A percentile compares a stretch with the other conserved stretches of the same genome.
These are phyloP conservation scores for Diaporthe eres DNA, from an alignment of 2,329 filamentous ascomycete genomes.

Conservation along the genomic window DNA sequence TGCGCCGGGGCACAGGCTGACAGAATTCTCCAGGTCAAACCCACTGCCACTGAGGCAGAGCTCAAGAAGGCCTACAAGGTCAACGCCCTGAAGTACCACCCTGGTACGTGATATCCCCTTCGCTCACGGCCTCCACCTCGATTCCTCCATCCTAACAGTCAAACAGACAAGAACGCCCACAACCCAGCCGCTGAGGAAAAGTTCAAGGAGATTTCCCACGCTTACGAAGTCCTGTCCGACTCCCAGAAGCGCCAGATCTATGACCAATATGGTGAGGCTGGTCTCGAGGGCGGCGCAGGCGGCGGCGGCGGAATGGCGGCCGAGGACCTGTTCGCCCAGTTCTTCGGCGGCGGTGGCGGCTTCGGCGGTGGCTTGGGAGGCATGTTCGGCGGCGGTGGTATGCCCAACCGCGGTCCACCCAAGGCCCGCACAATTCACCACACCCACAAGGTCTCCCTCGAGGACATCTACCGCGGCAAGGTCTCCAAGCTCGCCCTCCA, in stretches of 20 bases:
- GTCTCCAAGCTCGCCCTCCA: conserved; percentile 97
- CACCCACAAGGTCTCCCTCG: conserved; percentile 97
- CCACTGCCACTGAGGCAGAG: conserved; percentile 85
- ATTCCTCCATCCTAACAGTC: conserved; percentile 39
- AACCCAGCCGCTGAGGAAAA: conserved; percentile 95
- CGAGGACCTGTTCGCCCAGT: conserved; percentile 96
- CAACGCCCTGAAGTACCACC: conserved; percentile 86
- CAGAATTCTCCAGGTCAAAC: conserved; percentile 72
- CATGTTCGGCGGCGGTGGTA: conserved; percentile 84
- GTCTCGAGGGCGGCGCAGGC: conserved; percentile 88
- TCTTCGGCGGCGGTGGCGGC: conserved; percentile 82
- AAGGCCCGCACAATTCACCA: conserved; percentile 98
- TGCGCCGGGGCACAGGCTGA: conserved; percentile 37
- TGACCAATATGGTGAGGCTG: conserved; percentile 98
- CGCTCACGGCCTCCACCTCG: neutral
- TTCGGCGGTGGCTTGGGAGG: conserved; percentile 81
- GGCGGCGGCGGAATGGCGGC: conserved; percentile 89
- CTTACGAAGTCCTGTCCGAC: conserved; percentile 95
- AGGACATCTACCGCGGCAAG: conserved; percentile 98
- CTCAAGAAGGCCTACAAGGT: conserved; percentile 93
- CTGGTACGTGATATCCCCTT: conserved; percentile 69
- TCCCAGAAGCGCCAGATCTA: conserved; percentile 92
- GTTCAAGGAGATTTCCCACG: conserved; percentile 97
- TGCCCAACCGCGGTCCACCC: conserved; percentile 83
- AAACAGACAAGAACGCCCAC: conserved; percentile 92